Conservation (phyloP, 805 yeast genomes). For the Pichia phayaonensis region DNA sequence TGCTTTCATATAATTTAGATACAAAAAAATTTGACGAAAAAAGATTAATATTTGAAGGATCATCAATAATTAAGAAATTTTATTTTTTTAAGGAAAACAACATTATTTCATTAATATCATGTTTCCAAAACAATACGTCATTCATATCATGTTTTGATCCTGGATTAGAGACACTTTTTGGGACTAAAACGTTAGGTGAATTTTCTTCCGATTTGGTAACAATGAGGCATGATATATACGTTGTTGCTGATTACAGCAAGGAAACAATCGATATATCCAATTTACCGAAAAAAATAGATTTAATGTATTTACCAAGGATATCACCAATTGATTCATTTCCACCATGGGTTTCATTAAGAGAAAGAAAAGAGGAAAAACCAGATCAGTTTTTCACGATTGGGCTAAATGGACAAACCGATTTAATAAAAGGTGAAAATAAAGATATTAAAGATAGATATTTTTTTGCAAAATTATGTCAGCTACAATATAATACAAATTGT, state of each 20-base stretch:
- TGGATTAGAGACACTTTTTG: neutral
- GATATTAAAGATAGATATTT: neutral
- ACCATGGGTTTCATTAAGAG: constrained; percentile 20
- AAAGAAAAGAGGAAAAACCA: constrained; percentile 6
- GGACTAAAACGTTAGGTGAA: neutral
- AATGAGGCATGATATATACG: neutral
- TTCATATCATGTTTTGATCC: neutral
- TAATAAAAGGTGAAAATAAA: constrained; percentile 3
- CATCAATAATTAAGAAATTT: neutral
- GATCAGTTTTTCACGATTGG: constrained; percentile 28
- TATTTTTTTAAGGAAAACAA: neutral
- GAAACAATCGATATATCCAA: constrained; percentile 25
- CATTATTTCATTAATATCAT: neutral
- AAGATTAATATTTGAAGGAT: neutral
- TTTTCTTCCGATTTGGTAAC: constrained; percentile 8
- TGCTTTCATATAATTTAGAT: neutral
- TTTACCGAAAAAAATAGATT: constrained; percentile 25
- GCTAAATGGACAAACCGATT: constrained; percentile 30
- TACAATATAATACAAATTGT: neutral
- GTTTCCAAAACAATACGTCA: neutral
- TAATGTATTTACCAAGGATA: constrained; percentile 28
- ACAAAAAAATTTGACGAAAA: neutral
- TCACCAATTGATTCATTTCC: constrained; percentile 19
- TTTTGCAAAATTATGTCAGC: neutral
- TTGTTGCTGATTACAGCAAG: constrained; percentile 8